Percentiles rank a stretch among this genome's conserved stretches.
phyloP scores from a whole-genome alignment of 306 rosid species.

The Cicer judaicum region DNA sequence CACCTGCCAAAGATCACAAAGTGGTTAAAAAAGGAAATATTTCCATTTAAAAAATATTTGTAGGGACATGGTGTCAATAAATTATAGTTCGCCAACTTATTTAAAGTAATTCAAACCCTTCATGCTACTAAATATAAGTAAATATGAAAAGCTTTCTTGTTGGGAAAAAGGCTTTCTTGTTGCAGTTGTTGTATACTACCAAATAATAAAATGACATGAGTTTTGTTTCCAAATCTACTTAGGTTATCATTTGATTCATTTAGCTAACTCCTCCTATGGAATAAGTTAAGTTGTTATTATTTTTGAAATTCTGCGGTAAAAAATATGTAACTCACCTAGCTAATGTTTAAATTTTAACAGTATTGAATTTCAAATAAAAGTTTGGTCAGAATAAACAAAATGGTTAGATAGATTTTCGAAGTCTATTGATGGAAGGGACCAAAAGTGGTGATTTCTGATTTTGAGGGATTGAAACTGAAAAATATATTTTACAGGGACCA shows the following conservation, averaged over 20 bases:
- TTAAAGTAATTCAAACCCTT: background rate
- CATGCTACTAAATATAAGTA: background rate
- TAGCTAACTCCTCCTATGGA: background rate
- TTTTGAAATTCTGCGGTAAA: conserved; percentile 14
- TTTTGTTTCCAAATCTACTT: conserved; percentile 10
- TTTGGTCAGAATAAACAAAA: background rate
- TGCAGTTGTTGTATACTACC: background rate
- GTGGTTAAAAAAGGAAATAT: conserved; percentile 22
- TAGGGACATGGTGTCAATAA: background rate
- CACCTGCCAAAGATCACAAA: conserved; percentile 55
- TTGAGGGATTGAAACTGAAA: conserved; percentile 2
- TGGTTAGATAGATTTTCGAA: background rate
- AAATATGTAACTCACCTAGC: background rate
- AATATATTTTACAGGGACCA: background rate
- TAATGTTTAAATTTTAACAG: background rate
- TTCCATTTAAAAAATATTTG: background rate
- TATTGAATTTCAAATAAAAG: conserved; percentile 22
- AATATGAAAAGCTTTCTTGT: background rate
- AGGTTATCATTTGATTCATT: background rate
- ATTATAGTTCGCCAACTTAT: background rate
- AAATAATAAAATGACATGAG: conserved; percentile 3
- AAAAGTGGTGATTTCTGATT: background rate
- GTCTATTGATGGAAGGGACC: background rate
- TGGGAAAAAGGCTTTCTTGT: background rate
- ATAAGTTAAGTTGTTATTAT: background rate